Base-by-base conservation (phyloP, 148 eudicot genomes). In the Spergularia marina region DNA sequence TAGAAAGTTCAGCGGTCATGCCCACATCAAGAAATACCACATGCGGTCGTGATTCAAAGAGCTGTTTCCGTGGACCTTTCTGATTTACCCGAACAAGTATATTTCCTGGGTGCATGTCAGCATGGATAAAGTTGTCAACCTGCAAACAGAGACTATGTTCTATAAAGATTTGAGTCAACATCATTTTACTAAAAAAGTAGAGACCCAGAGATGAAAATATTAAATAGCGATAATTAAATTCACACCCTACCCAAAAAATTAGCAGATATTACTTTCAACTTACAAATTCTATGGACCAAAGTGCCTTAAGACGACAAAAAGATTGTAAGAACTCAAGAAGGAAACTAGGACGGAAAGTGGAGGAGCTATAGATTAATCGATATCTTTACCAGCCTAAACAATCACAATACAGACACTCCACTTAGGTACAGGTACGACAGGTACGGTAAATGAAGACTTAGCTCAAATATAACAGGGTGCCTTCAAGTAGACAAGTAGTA, bases 51-150 rank as follows among this genome's bases (percentile, higher is more conserved):
- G 89, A 74, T 67, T 82, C 81, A 78, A 91, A 85, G 34, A 89
- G 82, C 56, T 71, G 80, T 63, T 79, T 87, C 62, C 75, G 76
- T 55, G 90, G 79, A 70, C 71, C 80, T 72, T 71, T 78, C 74
- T 74, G 72, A 16, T 83, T 71, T 69, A 78, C 73, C 76, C 96
- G 83, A 58, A 91, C 96, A 72, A 93, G 91, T 81, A 93, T 93
- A 76, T 93, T 93, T 79, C 98, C 98, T 10, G 98, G 98, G 82
- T 91, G 98, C 98, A 93, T 93, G 81, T 93, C 98, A 58, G 96
- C 96, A 78, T 93, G 98, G 79, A 93, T 72, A 80, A 93, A 93
- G 78, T 93, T 91, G 85, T 93, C 98, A 40, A 89, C 98, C 98
- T 93, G 90, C 74, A 83, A 80, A 73, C 58, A 57, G 61, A 80